These are phyloP conservation scores for Stylosanthes scabra DNA, from an alignment of 331 rosid genomes.

Conservation along the genomic window DNA sequence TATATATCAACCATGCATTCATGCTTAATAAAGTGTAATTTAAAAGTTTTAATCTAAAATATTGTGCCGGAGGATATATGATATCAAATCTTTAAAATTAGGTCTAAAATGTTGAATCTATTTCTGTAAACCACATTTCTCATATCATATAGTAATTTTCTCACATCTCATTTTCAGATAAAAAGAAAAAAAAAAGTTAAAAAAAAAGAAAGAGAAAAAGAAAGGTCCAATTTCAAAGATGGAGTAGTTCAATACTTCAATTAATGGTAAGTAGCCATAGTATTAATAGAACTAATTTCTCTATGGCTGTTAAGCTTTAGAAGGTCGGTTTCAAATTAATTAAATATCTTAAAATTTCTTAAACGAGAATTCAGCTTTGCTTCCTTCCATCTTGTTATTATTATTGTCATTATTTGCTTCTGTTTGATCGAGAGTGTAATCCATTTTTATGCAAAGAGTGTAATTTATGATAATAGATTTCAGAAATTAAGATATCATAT, in stretches of 20 bases:
- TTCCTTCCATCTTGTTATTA: neutral
- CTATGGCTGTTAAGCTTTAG: neutral
- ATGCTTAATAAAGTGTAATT: no score
- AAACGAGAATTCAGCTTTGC: neutral
- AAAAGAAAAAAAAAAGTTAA: no score
- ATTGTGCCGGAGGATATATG: no score
- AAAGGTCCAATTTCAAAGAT: neutral
- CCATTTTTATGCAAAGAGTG: neutral
- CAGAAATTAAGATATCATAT: neutral
- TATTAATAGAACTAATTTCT: neutral
- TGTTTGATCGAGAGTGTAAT: neutral
- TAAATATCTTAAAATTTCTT: neutral
- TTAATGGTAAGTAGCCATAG: neutral
- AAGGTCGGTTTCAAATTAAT: neutral
- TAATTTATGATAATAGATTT: neutral
- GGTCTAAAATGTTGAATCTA: no score
- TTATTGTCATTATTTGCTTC: neutral
- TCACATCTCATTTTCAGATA: neutral
- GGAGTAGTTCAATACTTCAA: neutral
- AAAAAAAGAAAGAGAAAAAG: neutral
- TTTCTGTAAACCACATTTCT: no score
- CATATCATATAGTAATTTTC: neutral
- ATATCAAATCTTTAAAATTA: no score
- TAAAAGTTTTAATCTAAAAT: no score
- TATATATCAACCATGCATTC: no score